Conservation (phyloP, 441 rosid species). For the Arabidopsis lyrata region DNA sequence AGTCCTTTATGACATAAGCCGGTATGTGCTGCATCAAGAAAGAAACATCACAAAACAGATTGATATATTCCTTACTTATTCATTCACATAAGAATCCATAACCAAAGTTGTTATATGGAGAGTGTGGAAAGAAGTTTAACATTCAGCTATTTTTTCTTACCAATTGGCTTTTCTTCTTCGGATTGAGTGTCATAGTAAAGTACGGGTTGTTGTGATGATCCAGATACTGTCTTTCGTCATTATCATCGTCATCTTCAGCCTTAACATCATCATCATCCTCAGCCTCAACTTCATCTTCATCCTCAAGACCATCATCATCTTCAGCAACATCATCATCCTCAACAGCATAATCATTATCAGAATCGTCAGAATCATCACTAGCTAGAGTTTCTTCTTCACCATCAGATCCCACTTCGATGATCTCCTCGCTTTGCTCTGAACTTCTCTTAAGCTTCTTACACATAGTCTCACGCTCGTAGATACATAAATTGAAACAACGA, state of each 20-base stretch:
- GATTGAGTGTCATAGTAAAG: conserved; percentile 11
- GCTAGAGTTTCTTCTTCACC: neutral
- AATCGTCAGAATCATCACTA: conserved; percentile 1
- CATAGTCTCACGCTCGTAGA: neutral
- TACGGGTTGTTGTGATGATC: conserved; percentile 23
- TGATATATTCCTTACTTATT: neutral
- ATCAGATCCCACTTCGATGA: neutral
- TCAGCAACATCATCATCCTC: neutral
- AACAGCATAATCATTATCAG: neutral
- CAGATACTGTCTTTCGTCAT: conserved; percentile 18
- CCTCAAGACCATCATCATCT: no score
- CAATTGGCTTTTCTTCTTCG: conserved; percentile 30
- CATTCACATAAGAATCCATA: neutral
- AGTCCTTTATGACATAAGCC: conserved; percentile 18
- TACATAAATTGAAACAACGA: conserved; percentile 9
- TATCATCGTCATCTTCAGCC: neutral
- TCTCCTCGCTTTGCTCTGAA: neutral
- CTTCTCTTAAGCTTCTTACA: conserved; percentile 13
- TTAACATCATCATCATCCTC: neutral
- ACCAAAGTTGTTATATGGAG: neutral
- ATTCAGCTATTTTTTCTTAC: conserved; percentile 16
- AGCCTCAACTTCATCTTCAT: no score
- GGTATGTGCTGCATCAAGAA: conserved; percentile 27
- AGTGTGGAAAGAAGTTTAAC: neutral
- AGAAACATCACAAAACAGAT: conserved; percentile 10